These are phyloP conservation scores for Aphanomyces astaci DNA, from an alignment of 352 stramenopile genomes.

Conservation along the genomic window DNA sequence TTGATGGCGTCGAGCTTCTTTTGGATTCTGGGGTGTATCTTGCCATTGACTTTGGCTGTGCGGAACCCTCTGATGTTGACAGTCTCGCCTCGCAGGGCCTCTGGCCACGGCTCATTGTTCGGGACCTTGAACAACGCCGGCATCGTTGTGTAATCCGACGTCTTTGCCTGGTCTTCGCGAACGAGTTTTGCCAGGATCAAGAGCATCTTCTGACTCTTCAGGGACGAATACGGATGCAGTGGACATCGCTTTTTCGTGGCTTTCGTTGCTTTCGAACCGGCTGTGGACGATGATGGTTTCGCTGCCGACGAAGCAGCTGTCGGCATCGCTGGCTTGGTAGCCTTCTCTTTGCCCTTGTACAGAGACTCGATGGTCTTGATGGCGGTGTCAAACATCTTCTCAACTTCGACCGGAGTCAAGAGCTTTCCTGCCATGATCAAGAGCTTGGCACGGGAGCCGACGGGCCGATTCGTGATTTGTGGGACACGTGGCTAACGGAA, in stretches of 20 bases:
- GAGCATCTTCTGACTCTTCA: slow-evolving; percentile 2
- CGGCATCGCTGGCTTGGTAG: not conserved
- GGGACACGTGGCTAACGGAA: too few relatives aligned
- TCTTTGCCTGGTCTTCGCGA: not conserved
- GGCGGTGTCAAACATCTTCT: not conserved
- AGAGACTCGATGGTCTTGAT: not conserved
- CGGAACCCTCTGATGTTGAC: slow-evolving; percentile 10
- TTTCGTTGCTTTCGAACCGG: not conserved
- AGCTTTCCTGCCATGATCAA: not conserved
- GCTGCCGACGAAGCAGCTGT: not conserved
- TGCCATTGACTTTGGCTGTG: not conserved
- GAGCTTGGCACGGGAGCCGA: too few relatives aligned
- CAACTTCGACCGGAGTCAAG: not conserved
- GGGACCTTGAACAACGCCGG: not conserved
- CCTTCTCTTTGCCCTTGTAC: not conserved
- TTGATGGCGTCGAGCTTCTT: slow-evolving; percentile 16
- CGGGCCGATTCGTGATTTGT: too few relatives aligned
- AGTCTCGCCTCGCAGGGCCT: not conserved
- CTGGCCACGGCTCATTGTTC: not conserved
- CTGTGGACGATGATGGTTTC: not conserved
- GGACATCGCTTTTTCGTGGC: not conserved
- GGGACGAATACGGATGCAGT: not conserved
- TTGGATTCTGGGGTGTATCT: not conserved
- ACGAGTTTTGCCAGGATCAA: not conserved
- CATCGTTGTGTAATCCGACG: not conserved